Conservation (phyloP, 2,329 filamentous ascomycete species). For the Purpureocillium takamizusanense region DNA sequence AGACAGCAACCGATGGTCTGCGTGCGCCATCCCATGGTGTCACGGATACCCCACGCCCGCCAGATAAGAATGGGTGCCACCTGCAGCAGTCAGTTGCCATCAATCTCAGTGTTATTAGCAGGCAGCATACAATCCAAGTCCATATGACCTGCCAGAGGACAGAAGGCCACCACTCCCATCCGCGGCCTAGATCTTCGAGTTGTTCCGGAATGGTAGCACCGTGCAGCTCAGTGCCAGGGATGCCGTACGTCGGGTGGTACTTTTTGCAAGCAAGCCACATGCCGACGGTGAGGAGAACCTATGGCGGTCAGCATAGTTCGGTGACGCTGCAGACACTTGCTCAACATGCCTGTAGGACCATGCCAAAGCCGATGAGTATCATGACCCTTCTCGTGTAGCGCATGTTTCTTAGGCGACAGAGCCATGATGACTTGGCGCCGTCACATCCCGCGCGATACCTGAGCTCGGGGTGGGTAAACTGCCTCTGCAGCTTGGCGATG, state of each 20-base stretch:
- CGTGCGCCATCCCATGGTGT: slow-evolving; percentile 54
- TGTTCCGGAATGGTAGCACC: slow-evolving; percentile 27
- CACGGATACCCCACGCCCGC: slow-evolving; percentile 48
- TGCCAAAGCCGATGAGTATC: slow-evolving; percentile 34
- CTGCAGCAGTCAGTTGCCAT: not conserved
- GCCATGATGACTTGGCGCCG: slow-evolving; percentile 18
- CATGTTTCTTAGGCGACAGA: slow-evolving; percentile 24
- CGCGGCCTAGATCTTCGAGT: slow-evolving; percentile 30
- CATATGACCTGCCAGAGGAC: slow-evolving; percentile 46
- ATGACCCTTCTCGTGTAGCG: slow-evolving; percentile 30
- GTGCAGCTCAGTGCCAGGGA: slow-evolving; percentile 24
- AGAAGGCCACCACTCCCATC: slow-evolving; percentile 53
- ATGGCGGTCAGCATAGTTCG: not conserved
- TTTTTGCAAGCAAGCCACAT: slow-evolving; percentile 49
- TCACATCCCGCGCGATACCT: slow-evolving; percentile 13
- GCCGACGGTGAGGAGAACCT: slow-evolving; percentile 42
- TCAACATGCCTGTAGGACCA: slow-evolving; percentile 37
- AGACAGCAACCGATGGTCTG: slow-evolving; percentile 46
- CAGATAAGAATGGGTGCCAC: slow-evolving; percentile 26
- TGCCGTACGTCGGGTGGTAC: slow-evolving; percentile 45
- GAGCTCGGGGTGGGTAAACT: slow-evolving; percentile 18
- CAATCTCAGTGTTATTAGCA: not conserved
- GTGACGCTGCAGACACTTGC: not conserved
- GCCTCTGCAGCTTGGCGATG: slow-evolving; percentile 38
- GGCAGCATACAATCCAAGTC: slow-evolving; percentile 35